These are phyloP conservation scores for Metrosideros polymorpha DNA, from an alignment of 441 rosid genomes.

Conservation along the genomic window DNA sequence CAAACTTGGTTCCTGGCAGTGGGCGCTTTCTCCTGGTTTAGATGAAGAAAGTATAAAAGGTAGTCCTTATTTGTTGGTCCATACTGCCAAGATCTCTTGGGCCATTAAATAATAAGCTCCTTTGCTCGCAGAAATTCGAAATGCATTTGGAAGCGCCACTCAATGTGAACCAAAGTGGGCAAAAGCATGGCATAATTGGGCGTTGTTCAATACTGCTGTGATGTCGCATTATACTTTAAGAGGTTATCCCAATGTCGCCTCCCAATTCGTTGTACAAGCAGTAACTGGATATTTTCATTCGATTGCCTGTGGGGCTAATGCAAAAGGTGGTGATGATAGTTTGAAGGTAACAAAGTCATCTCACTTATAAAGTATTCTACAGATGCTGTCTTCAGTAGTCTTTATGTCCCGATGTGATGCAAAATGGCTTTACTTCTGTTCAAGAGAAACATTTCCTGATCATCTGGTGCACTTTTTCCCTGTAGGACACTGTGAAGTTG, in stretches of 20 bases:
- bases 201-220: slow-evolving; percentile 95
- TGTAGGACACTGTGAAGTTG: background rate
- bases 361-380: background rate
- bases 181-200: slow-evolving; percentile 99
- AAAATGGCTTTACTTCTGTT: background rate
- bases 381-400: background rate
- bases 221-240: slow-evolving; percentile 89
- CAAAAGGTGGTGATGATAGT: slow-evolving; percentile 98
- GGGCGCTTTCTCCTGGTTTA: slow-evolving; percentile 86
- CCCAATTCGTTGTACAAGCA: slow-evolving; percentile 92
- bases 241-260: slow-evolving; percentile 50
- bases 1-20: slow-evolving; percentile 86
- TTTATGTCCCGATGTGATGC: background rate
- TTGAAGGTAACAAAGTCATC: slow-evolving; percentile 58
- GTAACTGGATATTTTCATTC: slow-evolving; percentile 99
- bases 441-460: background rate
- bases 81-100: background rate
- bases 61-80: slow-evolving; percentile 11
- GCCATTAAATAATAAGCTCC: background rate
- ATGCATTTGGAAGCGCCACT: slow-evolving; percentile 76
- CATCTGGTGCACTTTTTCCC: background rate
- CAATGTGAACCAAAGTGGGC: slow-evolving; percentile 84
- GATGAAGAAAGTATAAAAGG: slow-evolving; percentile 95
- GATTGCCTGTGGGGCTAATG: slow-evolving; percentile 88
- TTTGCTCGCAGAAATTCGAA: slow-evolving; percentile 58